phyloP scores from a whole-genome alignment of 257 asterid genomes.

The Coffea canephora region DNA sequence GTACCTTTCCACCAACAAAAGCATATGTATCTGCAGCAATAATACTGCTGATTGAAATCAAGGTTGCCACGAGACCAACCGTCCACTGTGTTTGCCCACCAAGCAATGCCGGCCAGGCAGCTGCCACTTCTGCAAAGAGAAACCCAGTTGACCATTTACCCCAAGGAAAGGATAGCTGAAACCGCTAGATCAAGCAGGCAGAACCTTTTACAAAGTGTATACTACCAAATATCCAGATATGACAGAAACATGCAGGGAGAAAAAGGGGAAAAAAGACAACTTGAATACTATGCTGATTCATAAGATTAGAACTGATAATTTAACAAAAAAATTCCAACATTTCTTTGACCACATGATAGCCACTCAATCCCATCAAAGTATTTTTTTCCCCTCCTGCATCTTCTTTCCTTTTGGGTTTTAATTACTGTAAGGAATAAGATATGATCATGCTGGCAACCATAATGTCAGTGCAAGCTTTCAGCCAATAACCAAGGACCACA shows the following conservation, averaged over 20 bases:
- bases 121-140: slow-evolving; percentile 49
- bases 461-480: not conserved
- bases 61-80: slow-evolving; percentile 95
- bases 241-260: not conserved
- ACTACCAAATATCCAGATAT: not conserved
- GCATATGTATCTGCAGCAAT: slow-evolving; percentile 98
- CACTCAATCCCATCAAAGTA: not conserved
- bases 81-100: slow-evolving; percentile 96
- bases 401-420: no score
- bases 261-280: not conserved
- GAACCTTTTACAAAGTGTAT: not conserved
- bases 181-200: slow-evolving; percentile 1
- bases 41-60: slow-evolving; percentile 79
- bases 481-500: not conserved
- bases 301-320: not conserved
- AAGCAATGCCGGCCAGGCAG: slow-evolving; percentile 83
- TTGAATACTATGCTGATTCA: not conserved
- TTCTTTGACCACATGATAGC: not conserved
- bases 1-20: slow-evolving; percentile 91
- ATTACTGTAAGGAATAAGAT: not conserved
- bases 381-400: not conserved
- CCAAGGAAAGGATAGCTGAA: slow-evolving; percentile 3
- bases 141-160: slow-evolving; percentile 5
- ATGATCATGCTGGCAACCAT: not conserved
- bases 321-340: not conserved